Evolutionary conservation across 2,329 filamentous ascomycete genomes (phyloP), one percentile per base, ranked within the genome.

Genomic region (Teratosphaeriaceae sp.): DNA sequence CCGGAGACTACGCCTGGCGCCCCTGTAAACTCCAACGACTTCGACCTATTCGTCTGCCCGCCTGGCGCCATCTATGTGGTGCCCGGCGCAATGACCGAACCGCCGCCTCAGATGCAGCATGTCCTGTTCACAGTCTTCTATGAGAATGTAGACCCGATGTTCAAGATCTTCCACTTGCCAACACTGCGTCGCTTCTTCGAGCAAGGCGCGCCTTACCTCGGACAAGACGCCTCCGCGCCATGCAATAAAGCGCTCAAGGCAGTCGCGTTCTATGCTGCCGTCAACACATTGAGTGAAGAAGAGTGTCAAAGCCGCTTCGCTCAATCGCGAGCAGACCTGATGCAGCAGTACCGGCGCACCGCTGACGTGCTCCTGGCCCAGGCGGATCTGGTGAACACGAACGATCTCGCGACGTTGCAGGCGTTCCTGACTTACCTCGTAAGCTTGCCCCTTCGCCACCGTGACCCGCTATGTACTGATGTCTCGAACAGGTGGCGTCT

Each of bases 301-400:
- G 59, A 63, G 31, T 59, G 55, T 36, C 46, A 50, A 19, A 35
- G 19, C 2, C 40, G 40, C 1, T 55, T 52, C 21, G 51, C 50
- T 9, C 48, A 53, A 42, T 30, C 48, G 2, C 44, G 49, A 38
- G 29, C 43, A 5, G 48, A 54, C 31, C 40, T 59, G 21, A 40
- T 55, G 8, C 44, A 47, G 4, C 49, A 54, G 26, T 61, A 55
- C 34, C 45, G 52, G 20, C 47, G 50, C 4, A 45, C 48, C 22
- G 53, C 55, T 3, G 61, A 61, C n/a, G 52, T 61, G 3, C 48
- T 50, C 2, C 44, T 64, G 9, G 53, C 59, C 9, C 57, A 61
- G 29, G 56, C 55, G 8, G 60, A 63, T 38, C 46, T 62, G 4
- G 41, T 62, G 13, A 58, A 53, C 15, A 60, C 59, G 3, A 58